phyloP scores from a whole-genome alignment of 2,329 filamentous ascomycete genomes.

The Pseudogymnoascus sp. region DNA sequence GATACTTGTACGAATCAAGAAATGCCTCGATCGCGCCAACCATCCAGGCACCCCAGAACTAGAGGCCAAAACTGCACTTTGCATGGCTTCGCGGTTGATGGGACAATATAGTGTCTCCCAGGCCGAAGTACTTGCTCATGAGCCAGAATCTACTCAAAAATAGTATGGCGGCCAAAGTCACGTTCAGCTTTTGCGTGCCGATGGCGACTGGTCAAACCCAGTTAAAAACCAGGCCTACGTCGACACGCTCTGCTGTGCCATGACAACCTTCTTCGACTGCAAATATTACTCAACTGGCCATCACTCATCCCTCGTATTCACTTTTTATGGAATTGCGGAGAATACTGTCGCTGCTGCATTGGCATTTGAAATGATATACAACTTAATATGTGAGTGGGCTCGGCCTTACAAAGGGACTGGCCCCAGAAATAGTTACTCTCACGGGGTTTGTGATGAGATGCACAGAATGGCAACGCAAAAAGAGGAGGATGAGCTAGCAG shows the following conservation, averaged over 20 bases:
- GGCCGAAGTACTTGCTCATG: neutral
- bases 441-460: neutral
- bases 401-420: neutral
- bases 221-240: neutral
- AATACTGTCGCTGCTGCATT: conserved; percentile 2
- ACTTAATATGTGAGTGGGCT: neutral
- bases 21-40: neutral
- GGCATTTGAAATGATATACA: conserved; percentile 9
- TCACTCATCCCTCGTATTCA: neutral
- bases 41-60: neutral
- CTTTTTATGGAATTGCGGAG: conserved; percentile 1
- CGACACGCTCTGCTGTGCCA: neutral
- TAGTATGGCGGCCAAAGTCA: neutral
- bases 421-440: neutral
- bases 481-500: neutral
- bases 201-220: neutral
- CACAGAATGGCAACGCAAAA: neutral
- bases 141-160: neutral
- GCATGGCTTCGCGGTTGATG: neutral
- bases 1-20: neutral
- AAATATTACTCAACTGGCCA: neutral
- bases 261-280: neutral
- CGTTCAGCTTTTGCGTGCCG: neutral
- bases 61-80: neutral
- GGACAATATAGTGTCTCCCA: neutral